phyloP scores from a whole-genome alignment of 768 basidiomycete species.

The Tephrocybe sp. region DNA sequence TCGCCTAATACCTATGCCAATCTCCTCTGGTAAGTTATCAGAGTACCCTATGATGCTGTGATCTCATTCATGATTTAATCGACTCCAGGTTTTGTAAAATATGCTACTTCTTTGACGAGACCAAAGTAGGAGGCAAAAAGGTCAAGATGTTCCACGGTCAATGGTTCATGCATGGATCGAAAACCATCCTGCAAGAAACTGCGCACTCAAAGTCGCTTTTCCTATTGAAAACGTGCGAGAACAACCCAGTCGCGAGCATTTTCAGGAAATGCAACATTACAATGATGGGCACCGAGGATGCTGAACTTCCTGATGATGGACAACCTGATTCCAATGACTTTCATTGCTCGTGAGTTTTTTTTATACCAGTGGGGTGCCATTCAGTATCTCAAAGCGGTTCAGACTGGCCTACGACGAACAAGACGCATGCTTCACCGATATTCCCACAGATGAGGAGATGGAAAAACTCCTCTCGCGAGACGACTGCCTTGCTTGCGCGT shows the following conservation, averaged over 20 bases:
- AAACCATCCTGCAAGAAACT: slow-evolving; percentile 65
- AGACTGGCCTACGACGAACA: slow-evolving; percentile 56
- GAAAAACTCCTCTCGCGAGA: slow-evolving; percentile 26
- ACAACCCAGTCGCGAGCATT: slow-evolving; percentile 55
- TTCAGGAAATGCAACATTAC: slow-evolving; percentile 56
- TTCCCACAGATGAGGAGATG: slow-evolving; percentile 34
- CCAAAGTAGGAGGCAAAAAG: slow-evolving; percentile 16
- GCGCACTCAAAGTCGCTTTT: slow-evolving; percentile 64
- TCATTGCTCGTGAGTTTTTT: slow-evolving; percentile 49
- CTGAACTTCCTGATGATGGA: slow-evolving; percentile 47
- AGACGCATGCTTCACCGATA: slow-evolving; percentile 44
- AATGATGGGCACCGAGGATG: slow-evolving; percentile 37
- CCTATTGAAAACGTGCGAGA: slow-evolving; percentile 55
- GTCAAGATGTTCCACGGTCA: slow-evolving; percentile 66
- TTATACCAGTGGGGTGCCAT: neutral
- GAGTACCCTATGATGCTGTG: too few species aligned
- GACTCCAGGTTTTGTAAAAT: slow-evolving; percentile 75
- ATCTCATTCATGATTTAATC: too few species aligned
- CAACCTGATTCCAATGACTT: slow-evolving; percentile 46
- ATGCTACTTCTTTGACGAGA: slow-evolving; percentile 56
- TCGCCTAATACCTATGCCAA: slow-evolving; percentile 60
- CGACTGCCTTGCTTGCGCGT: slow-evolving; percentile 53
- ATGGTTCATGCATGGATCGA: slow-evolving; percentile 68
- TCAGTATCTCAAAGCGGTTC: neutral
- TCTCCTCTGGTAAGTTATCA: slow-evolving; percentile 59